These are phyloP conservation scores for Beauveria sp. DNA, from an alignment of 2,329 filamentous ascomycete species.

Conservation along the genomic window DNA sequence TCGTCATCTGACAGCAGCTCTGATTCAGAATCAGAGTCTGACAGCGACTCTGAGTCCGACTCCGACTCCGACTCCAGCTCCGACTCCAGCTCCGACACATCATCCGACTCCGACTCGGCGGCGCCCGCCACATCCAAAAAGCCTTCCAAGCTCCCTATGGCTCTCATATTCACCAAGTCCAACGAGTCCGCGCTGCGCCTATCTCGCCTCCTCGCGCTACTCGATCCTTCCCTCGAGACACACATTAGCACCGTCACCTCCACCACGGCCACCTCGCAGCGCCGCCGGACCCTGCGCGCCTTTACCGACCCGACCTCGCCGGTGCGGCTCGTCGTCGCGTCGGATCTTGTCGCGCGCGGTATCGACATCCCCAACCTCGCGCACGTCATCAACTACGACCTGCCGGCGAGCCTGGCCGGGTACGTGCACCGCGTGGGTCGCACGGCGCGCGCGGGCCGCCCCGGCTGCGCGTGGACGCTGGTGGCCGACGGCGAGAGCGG, in stretches of 20 bases:
- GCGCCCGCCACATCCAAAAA: constrained; percentile 1
- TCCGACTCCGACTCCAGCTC: constrained; percentile 22
- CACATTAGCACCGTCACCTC: constrained; percentile 67
- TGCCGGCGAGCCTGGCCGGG: constrained; percentile 70
- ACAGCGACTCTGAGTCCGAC: constrained; percentile 19
- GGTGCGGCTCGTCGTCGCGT: constrained; percentile 73
- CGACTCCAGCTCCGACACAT: constrained; percentile 14
- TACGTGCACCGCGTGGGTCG: constrained; percentile 92
- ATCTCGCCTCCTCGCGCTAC: constrained; percentile 65
- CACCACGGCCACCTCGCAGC: constrained; percentile 64
- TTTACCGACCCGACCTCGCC: constrained; percentile 60
- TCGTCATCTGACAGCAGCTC: constrained; percentile 29
- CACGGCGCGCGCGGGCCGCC: constrained; percentile 72
- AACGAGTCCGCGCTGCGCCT: constrained; percentile 84
- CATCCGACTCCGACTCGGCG: constrained; percentile 24
- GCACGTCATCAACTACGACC: constrained; percentile 90
- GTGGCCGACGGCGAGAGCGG: constrained; percentile 74
- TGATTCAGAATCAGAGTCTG: constrained; percentile 22
- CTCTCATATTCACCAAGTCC: constrained; percentile 83
- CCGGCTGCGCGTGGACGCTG: constrained; percentile 78
- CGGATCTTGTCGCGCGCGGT: constrained; percentile 87
- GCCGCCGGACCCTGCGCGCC: constrained; percentile 58
- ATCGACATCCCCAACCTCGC: constrained; percentile 73
- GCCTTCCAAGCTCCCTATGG: constrained; percentile 29
- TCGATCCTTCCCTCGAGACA: constrained; percentile 50